Evolutionary conservation across 2,329 filamentous ascomycete genomes (phyloP), one percentile per base, ranked within the genome.

Genomic region (Cladosporium sp.): DNA sequence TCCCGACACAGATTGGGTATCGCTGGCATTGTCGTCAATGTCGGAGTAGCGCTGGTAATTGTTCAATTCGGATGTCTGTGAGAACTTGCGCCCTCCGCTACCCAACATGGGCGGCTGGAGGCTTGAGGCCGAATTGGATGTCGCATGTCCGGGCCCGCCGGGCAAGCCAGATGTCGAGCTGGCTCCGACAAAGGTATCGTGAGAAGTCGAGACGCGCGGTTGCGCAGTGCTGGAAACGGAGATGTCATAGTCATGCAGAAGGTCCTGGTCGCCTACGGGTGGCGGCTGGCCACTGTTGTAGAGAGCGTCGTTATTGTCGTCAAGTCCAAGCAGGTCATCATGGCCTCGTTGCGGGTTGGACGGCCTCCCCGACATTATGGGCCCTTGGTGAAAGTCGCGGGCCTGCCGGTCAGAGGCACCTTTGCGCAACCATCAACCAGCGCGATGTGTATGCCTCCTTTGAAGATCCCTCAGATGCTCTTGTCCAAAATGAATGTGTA

Each of bases 31-130:
- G 56, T 75, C 72, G 68, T 96, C 90, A 53, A 88, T 79, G 69
- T 95, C 90, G 41, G 90, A 92, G 65, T 99, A 97, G 56, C 89
- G 82, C 66, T 91, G 86, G 71, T 95, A 97, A 71, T 96, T 93
- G 65, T 85, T 78, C 55, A 96, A 70, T 13, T 84, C 91, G 1
- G 89, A 92, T 0, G 86, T 87, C 68, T 97, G 92, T 38, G 82
- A 85, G 61, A 81, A 84, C 74, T 71, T 53, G 66, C 70, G 64
- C 27, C 67, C 68, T 29, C 70, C 58, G 15, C 66, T 58, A 8
- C 68, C 68, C 39, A 64, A 48, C 19, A 65, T 67, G 45, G 73
- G 70, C 36, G 69, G 68, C 64, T 40, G 68, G 56, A 43, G 60
- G 54, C 19, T 65, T 63, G 43, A 40, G 29, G 38, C 22, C 47